These are phyloP conservation scores for Xerocomus brunneocitrinus DNA, from an alignment of 768 basidiomycete species.

Conservation along the genomic window DNA sequence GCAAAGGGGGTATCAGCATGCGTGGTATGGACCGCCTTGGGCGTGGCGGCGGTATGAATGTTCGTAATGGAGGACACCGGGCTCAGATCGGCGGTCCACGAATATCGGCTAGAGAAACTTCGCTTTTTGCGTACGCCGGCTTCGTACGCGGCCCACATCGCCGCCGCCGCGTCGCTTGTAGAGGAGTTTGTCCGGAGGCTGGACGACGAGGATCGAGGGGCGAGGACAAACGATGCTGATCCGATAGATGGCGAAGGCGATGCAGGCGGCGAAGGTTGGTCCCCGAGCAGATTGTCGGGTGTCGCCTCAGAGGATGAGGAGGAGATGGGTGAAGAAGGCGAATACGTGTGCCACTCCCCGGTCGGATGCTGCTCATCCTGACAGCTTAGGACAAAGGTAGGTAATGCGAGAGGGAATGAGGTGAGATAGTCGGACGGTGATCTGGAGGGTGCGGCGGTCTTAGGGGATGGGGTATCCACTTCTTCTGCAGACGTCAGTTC, in stretches of 20 bases:
- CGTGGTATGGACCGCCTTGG: slow-evolving; percentile 19
- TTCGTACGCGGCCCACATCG: slow-evolving; percentile 31
- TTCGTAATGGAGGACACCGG: slow-evolving; percentile 22
- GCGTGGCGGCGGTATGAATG: slow-evolving; percentile 8
- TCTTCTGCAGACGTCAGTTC: slow-evolving; percentile 32
- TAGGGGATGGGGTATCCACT: not conserved
- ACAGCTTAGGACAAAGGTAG: slow-evolving; percentile 33
- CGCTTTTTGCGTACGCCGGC: slow-evolving; percentile 32
- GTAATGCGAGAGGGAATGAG: slow-evolving; percentile 56
- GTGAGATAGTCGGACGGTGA: slow-evolving; percentile 44
- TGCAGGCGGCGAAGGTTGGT: slow-evolving; percentile 24
- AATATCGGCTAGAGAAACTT: slow-evolving; percentile 28
- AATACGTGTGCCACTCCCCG: slow-evolving; percentile 25
- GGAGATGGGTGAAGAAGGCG: slow-evolving; percentile 28
- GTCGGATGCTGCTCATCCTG: slow-evolving; percentile 23
- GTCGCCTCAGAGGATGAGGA: slow-evolving; percentile 29
- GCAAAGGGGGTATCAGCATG: slow-evolving; percentile 6
- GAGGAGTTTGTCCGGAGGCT: slow-evolving; percentile 21
- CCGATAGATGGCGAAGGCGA: slow-evolving; percentile 29
- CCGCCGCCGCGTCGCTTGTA: slow-evolving; percentile 20
- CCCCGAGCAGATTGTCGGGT: slow-evolving; percentile 17
- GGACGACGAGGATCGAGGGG: slow-evolving; percentile 27
- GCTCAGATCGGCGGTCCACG: slow-evolving; percentile 27
- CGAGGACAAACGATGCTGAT: slow-evolving; percentile 24
- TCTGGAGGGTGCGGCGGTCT: slow-evolving; percentile 26